Base-by-base conservation (phyloP, 768 basidiomycete species). In the Tulasnella sp. region DNA sequence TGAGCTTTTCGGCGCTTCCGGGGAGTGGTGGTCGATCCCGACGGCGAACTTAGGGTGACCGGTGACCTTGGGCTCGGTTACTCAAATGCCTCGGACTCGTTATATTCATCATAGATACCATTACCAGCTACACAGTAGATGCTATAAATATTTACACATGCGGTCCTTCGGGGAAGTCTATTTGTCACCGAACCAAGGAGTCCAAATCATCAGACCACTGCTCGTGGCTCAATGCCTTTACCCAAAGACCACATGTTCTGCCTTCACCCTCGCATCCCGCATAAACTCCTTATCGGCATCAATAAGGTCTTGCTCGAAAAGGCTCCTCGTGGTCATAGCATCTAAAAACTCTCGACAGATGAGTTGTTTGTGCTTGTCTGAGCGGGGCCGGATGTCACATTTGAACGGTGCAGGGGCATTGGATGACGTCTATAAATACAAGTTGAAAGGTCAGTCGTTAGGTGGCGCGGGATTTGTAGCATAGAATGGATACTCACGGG, bases 371-470 rank as follows among this genome's bases (percentile, higher is more conserved):
- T 74, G 73, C 51, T 55, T 44, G 3, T 44, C 40, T 2, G 40
- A 44, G 15, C 73, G 44, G 9, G 46, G 46, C 23, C 44, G 73
- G 32, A 74, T 55, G 46, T 74, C 73, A 48, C 73, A 74, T 35
- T 55, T 74, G 44, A 44, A 74, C 39, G 73, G 73, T 13, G 73
- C 73, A 46, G 73, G 73, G 26, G 51, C 44, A 18, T 74, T 74
- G 6, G 44, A 44, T 6, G 51, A 32, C 16, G 73, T 55, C 73
- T 74, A 32, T 11, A 9, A 9, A 20, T 3, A 5, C 18, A 44
- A 51, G 0, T 20, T 7, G 42, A 23, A 18, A 23, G 23, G 5
- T n/a, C 1, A 5, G 29, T 5, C 15, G 18, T 74, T 40, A 55
- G 20, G 5, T 26, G 32, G 11, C 44, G 26, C 2, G n/a, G 6